phyloP scores from a whole-genome alignment of 345 rosid species.

The Corchorus capsularis region DNA sequence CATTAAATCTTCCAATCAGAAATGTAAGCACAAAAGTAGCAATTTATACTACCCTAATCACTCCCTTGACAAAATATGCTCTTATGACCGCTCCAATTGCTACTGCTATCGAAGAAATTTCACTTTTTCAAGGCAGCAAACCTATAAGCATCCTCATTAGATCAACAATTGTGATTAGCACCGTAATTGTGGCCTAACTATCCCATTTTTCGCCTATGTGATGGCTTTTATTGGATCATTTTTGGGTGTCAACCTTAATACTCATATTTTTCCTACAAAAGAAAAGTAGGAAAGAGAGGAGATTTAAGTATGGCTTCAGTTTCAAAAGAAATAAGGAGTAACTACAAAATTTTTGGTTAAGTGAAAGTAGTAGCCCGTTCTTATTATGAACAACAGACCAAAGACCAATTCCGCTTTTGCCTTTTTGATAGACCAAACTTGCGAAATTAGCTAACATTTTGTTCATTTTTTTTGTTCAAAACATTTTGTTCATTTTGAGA shows the following conservation, averaged over 20 bases:
- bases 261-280: too few relatives aligned
- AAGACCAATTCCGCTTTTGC: too few relatives aligned
- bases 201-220: constrained; percentile 66
- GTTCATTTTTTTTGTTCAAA: too few relatives aligned
- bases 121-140: constrained; percentile 33
- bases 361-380: too few relatives aligned
- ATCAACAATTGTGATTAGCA: constrained; percentile 53
- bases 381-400: too few relatives aligned
- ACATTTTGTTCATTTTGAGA: too few relatives aligned
- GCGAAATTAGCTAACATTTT: too few relatives aligned
- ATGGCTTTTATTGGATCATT: constrained; percentile 70
- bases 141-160: constrained; percentile 42
- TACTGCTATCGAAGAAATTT: constrained; percentile 47
- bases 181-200: constrained; percentile 49
- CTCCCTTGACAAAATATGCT: constrained; percentile 66
- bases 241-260: constrained; percentile 48
- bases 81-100: constrained; percentile 52
- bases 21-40: constrained; percentile 55
- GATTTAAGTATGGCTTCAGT: too few relatives aligned
- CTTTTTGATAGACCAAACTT: too few relatives aligned
- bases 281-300: too few relatives aligned
- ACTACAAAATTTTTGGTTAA: too few relatives aligned
- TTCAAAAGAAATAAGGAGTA: too few relatives aligned
- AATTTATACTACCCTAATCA: constrained; percentile 55
- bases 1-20: constrained; percentile 56